These are phyloP conservation scores for Fusarium concolor DNA, from an alignment of 2,329 filamentous ascomycete genomes.

Conservation along the genomic window DNA sequence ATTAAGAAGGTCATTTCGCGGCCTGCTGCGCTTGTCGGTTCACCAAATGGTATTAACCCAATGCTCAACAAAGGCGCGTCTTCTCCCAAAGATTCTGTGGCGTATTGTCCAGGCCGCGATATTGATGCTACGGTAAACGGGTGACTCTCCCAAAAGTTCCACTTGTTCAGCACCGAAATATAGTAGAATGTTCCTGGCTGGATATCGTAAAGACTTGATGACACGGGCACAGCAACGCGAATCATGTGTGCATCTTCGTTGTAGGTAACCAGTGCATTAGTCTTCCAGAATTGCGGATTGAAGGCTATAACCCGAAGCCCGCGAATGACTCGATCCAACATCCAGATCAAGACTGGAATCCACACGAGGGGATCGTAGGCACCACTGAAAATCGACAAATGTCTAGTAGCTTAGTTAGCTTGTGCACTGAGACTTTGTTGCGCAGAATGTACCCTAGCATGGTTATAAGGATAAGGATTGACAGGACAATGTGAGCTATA, in stretches of 20 bases:
- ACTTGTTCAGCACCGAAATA: conserved; percentile 54
- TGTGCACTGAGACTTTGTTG: rapidly evolving
- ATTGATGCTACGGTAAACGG: conserved; percentile 60
- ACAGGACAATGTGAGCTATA: conserved; percentile 62
- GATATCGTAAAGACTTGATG: conserved; percentile 48
- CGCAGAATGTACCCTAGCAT: conserved; percentile 60
- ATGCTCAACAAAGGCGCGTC: not conserved
- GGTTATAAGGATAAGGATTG: conserved; percentile 60
- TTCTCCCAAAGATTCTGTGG: not conserved
- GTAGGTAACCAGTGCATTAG: not conserved
- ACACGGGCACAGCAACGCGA: conserved; percentile 53
- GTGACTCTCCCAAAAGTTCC: conserved; percentile 61
- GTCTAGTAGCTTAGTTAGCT: conserved; percentile 43
- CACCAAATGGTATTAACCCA: rapidly evolving
- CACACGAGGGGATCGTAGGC: conserved; percentile 54
- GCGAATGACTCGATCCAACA: not conserved
- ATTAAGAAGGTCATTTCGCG: conserved; percentile 56
- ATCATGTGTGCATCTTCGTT: conserved; percentile 54
- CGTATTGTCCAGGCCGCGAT: conserved; percentile 7
- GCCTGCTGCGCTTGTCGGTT: not conserved
- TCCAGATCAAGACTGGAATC: conserved; percentile 1
- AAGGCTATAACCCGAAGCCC: not conserved
- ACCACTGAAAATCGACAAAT: conserved; percentile 64
- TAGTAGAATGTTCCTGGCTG: conserved; percentile 60
- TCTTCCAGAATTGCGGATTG: conserved; percentile 1